These are phyloP conservation scores for Thelephora terrestris DNA, from an alignment of 1,284 basidiomycete species.

Conservation along the genomic window DNA sequence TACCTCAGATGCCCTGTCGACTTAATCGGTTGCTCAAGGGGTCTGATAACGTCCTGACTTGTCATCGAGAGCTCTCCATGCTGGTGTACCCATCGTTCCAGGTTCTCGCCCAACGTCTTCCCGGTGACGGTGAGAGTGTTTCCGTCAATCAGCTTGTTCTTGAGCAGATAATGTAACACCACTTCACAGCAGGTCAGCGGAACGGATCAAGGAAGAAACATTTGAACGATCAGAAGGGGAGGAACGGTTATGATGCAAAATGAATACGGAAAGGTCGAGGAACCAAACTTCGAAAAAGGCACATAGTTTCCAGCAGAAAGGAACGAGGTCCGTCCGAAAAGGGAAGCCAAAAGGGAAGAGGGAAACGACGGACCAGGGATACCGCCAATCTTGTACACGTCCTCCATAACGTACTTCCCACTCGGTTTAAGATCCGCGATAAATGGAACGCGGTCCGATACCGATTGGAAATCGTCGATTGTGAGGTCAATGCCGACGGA, in stretches of 20 bases:
- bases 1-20: constrained; percentile 79
- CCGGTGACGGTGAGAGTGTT: constrained; percentile 85
- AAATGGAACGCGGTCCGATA: constrained; percentile 81
- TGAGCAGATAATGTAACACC: constrained; percentile 72
- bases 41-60: constrained; percentile 76
- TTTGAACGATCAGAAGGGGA: neutral
- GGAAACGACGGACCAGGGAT: constrained; percentile 58
- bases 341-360: constrained; percentile 6
- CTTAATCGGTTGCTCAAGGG: constrained; percentile 82
- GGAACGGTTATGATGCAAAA: too few relatives aligned
- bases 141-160: constrained; percentile 78
- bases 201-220: too few relatives aligned
- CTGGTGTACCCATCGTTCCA: constrained; percentile 74
- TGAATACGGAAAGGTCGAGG: too few relatives aligned
- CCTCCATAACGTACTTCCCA: constrained; percentile 87
- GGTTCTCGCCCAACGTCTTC: constrained; percentile 78
- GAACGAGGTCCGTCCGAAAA: neutral
- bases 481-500: constrained; percentile 76
- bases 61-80: constrained; percentile 62
- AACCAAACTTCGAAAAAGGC: too few relatives aligned
- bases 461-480: constrained; percentile 80
- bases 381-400: constrained; percentile 82
- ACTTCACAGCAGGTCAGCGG: constrained; percentile 34
- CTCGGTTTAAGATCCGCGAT: constrained; percentile 87
- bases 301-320: too few relatives aligned